Evolutionary conservation across 192 early-diverging fungal genomes (phyloP).

Genomic region (Entomortierella beljakovae): DNA sequence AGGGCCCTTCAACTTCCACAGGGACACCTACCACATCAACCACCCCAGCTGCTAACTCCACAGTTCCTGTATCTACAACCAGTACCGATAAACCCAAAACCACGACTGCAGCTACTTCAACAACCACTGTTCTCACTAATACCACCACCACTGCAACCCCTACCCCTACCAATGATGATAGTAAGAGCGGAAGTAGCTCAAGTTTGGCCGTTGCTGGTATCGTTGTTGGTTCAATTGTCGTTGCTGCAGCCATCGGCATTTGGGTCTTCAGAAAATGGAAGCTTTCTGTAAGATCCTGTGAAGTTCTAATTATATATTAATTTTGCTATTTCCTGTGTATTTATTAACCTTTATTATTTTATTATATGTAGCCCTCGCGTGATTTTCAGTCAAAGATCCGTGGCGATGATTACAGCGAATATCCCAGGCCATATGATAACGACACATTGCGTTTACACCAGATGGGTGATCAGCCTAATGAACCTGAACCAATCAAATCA

Average conservation of each 20-base stretch:
- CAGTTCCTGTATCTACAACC: not conserved
- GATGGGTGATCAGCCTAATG: conserved; percentile 38
- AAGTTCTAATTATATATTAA: not conserved
- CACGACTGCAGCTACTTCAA: not conserved
- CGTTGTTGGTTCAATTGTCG: conserved; percentile 29
- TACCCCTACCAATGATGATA: not conserved
- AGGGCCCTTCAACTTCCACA: not conserved
- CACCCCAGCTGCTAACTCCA: not conserved
- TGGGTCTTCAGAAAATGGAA: conserved; percentile 68
- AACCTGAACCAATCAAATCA: conserved; percentile 26
- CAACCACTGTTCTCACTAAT: conserved; percentile 2
- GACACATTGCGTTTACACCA: conserved; percentile 55
- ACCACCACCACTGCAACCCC: not conserved
- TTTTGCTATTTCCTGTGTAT: not conserved
- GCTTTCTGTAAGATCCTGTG: conserved; percentile 45
- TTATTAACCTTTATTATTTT: not conserved
- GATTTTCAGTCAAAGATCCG: conserved; percentile 63
- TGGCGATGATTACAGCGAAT: conserved; percentile 49
- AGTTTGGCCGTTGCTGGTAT: conserved; percentile 29
- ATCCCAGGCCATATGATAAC: conserved; percentile 36
- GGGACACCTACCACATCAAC: not conserved
- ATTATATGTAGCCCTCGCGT: conserved; percentile 48
- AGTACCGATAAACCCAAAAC: not conserved
- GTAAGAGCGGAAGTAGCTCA: not conserved
- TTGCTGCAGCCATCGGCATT: conserved; percentile 61